Percentiles rank a stretch among this genome's conserved stretches.
Evolutionary conservation across 352 stramenopile species (phyloP).

Genomic region (Peronospora belbahrii): DNA sequence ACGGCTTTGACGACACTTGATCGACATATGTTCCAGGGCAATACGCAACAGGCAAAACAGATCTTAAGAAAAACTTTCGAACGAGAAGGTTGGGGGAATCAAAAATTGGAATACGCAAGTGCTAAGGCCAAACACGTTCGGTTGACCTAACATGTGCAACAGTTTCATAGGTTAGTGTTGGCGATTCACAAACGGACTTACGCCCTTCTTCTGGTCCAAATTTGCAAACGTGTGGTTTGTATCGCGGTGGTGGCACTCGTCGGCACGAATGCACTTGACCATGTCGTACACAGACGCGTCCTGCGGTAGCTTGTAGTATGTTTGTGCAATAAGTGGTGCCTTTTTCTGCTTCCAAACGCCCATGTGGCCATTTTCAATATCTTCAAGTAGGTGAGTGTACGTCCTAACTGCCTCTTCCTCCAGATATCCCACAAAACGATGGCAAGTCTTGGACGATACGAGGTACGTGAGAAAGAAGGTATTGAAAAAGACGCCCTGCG

Average conservation of each 20-base stretch:
- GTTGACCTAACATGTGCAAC: no score
- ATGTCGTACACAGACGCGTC: conserved; percentile 76
- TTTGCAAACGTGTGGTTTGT: conserved; percentile 80
- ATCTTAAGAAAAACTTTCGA: no score
- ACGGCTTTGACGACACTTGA: no score
- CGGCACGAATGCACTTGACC: conserved; percentile 78
- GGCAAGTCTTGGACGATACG: conserved; percentile 79
- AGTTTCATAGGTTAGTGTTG: no score
- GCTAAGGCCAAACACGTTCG: no score
- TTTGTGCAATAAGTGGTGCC: conserved; percentile 68
- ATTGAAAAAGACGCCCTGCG: conserved; percentile 84
- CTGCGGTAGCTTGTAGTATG: conserved; percentile 82
- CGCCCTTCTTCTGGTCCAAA: conserved; percentile 43
- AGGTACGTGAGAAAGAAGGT: conserved; percentile 84
- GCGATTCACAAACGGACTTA: conserved; percentile 33
- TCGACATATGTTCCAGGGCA: no score
- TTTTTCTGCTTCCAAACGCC: conserved; percentile 57
- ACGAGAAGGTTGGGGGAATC: no score
- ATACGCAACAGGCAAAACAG: no score
- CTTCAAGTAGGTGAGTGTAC: conserved; percentile 87
- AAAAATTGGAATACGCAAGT: no score
- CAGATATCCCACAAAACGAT: conserved; percentile 90
- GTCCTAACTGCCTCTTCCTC: conserved; percentile 89
- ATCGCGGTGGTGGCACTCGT: conserved; percentile 85
- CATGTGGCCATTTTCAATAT: conserved; percentile 83